phyloP scores from a whole-genome alignment of 1,284 basidiomycete genomes.

The Fistulina hepatica region DNA sequence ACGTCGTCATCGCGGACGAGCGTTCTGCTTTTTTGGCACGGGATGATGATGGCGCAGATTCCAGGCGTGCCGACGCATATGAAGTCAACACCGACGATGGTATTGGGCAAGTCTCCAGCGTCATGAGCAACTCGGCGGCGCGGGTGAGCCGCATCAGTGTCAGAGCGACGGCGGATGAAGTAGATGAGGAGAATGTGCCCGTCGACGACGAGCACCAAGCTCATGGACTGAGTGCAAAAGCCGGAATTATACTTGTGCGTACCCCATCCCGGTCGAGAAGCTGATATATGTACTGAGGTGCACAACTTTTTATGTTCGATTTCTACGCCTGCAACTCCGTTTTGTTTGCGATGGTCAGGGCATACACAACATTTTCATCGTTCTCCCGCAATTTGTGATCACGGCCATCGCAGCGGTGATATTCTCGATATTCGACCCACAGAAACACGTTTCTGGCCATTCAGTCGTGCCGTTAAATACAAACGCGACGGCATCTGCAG shows the following conservation, averaged over 20 bases:
- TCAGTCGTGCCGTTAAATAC: conserved; percentile 21
- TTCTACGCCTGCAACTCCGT: no score
- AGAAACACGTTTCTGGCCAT: conserved; percentile 32
- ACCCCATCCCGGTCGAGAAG: no score
- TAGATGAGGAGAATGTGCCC: neutral
- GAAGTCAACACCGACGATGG: conserved; percentile 8
- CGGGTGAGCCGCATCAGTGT: conserved; percentile 31
- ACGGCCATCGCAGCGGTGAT: conserved; percentile 50
- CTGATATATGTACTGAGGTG: no score
- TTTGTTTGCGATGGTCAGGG: no score
- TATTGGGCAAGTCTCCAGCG: conserved; percentile 1
- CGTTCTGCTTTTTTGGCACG: conserved; percentile 6
- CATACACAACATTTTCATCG: conserved; percentile 87
- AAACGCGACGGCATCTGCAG: conserved; percentile 18
- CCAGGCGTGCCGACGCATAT: conserved; percentile 4
- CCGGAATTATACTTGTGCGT: conserved; percentile 80
- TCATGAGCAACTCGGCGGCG: conserved; percentile 37
- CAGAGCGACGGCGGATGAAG: conserved; percentile 6
- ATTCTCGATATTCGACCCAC: conserved; percentile 55
- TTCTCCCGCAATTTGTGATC: conserved; percentile 64
- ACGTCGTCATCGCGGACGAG: conserved; percentile 4
- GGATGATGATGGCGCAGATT: conserved; percentile 16
- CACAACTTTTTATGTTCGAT: no score
- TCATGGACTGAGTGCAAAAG: conserved; percentile 57
- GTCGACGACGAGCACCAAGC: conserved; percentile 5